Evolutionary conservation across 306 rosid species (phyloP).

Genomic region (Vigna angularis): DNA sequence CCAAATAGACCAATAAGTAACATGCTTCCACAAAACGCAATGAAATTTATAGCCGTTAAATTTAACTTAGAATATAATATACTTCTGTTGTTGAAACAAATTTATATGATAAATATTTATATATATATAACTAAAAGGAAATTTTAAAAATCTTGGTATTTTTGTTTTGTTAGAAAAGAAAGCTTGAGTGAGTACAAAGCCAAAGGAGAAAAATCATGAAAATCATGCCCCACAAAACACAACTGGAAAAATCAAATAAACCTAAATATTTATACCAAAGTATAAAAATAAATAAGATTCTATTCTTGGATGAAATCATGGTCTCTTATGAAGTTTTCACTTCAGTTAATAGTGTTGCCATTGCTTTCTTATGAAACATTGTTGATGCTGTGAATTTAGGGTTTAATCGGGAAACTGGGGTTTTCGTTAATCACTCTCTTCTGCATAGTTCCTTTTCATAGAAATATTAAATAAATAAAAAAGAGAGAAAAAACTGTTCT

Average conservation of each 20-base stretch:
- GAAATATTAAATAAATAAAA: slow-evolving; percentile 3
- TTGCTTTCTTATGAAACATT: not conserved
- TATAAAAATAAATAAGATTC: not conserved
- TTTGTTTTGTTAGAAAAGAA: no score
- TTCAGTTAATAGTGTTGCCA: not conserved
- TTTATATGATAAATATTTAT: no score
- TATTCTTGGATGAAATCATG: not conserved
- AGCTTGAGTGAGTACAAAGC: no score
- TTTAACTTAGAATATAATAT: no score
- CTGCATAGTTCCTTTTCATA: not conserved
- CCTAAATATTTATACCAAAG: not conserved
- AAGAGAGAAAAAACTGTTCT: not conserved
- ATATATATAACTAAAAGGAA: no score
- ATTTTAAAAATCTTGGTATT: no score
- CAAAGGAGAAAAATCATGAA: no score
- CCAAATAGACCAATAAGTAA: no score
- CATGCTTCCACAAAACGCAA: no score
- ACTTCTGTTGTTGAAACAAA: no score
- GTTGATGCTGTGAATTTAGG: not conserved
- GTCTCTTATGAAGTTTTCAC: not conserved
- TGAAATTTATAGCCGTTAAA: no score
- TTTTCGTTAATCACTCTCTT: not conserved
- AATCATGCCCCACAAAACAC: no score
- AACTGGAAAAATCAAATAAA: not conserved
- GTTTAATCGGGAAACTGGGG: slow-evolving; percentile 1